Percentiles rank a stretch among this genome's conserved stretches.
These are phyloP conservation scores for Houttuynia cordata DNA, from an alignment of 164 flowering plant genomes.

Conservation along the genomic window DNA sequence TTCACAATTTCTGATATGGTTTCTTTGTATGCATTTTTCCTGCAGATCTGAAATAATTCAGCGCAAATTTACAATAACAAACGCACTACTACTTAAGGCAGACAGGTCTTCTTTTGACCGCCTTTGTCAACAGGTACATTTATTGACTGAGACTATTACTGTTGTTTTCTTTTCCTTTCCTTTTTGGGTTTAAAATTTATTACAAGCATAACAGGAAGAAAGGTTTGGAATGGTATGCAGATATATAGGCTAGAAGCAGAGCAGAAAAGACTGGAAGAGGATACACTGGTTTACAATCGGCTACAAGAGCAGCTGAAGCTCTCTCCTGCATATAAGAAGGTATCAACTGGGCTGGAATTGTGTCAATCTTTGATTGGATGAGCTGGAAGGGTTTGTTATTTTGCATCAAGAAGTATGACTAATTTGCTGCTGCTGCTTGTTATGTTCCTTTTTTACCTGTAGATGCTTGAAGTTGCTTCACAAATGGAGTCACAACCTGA, in stretches of 20 bases:
- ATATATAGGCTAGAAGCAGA: slow-evolving; percentile 69
- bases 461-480: slow-evolving; percentile 68
- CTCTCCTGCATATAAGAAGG: slow-evolving; percentile 87
- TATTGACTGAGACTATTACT: neutral
- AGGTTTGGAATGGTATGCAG: slow-evolving; percentile 17
- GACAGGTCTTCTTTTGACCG: slow-evolving; percentile 80
- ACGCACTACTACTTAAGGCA: slow-evolving; percentile 58
- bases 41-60: slow-evolving; percentile 63
- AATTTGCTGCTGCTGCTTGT: neutral
- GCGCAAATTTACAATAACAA: slow-evolving; percentile 59
- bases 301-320: slow-evolving; percentile 79
- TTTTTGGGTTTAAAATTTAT: neutral
- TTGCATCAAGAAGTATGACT: neutral
- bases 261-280: slow-evolving; percentile 78
- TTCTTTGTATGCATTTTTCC: too few species aligned
- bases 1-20: too few species aligned
- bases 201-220: neutral
- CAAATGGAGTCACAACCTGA: slow-evolving; percentile 47
- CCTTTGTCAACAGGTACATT: slow-evolving; percentile 59
- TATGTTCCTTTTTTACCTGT: slow-evolving; percentile 3
- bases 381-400: neutral
- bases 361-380: too few species aligned
- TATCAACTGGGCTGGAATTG: slow-evolving; percentile 10
- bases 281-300: slow-evolving; percentile 68
- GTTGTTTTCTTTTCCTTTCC: neutral